phyloP scores from a whole-genome alignment of 2,329 filamentous ascomycete genomes.

The Sporothrix euskadiensis region DNA sequence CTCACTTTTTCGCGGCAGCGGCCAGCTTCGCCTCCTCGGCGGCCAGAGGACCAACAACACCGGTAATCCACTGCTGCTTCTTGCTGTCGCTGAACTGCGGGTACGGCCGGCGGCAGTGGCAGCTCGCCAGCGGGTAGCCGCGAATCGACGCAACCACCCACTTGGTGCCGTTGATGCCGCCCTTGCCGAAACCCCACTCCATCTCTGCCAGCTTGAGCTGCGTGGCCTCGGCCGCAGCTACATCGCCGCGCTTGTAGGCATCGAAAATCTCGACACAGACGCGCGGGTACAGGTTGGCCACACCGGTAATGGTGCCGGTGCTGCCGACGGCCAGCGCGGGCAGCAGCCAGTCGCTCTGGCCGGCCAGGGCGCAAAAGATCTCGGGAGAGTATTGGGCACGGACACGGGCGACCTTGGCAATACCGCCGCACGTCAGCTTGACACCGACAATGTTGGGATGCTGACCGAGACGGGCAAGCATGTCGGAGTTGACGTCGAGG shows the following conservation, averaged over 20 bases:
- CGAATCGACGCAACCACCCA: constrained; percentile 57
- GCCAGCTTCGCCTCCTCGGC: constrained; percentile 19
- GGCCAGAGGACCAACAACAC: constrained; percentile 20
- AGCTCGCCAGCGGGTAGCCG: constrained; percentile 54
- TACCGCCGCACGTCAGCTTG: constrained; percentile 71
- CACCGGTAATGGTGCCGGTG: constrained; percentile 59
- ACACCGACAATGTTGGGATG: constrained; percentile 68
- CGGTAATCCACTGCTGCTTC: constrained; percentile 48
- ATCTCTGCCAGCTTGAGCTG: constrained; percentile 54
- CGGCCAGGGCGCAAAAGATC: constrained; percentile 66
- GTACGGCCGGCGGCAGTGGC: constrained; percentile 56
- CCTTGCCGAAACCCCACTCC: constrained; percentile 59
- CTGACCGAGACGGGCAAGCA: constrained; percentile 57
- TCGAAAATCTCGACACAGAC: constrained; percentile 52
- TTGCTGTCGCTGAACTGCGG: constrained; percentile 49
- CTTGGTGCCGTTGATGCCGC: constrained; percentile 62
- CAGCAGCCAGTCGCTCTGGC: constrained; percentile 69
- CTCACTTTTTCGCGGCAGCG: neutral
- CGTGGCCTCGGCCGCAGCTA: constrained; percentile 49
- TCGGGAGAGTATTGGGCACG: constrained; percentile 48
- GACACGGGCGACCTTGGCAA: constrained; percentile 67
- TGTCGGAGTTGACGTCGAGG: constrained; percentile 67
- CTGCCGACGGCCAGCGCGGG: constrained; percentile 58
- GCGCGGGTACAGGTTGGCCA: constrained; percentile 61
- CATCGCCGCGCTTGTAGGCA: constrained; percentile 50